Evolutionary conservation across 495 filamentous ascomycete genomes (phyloP), one percentile per base, ranked within the genome.

Genomic region (Amphirosellinia nigrospora): DNA sequence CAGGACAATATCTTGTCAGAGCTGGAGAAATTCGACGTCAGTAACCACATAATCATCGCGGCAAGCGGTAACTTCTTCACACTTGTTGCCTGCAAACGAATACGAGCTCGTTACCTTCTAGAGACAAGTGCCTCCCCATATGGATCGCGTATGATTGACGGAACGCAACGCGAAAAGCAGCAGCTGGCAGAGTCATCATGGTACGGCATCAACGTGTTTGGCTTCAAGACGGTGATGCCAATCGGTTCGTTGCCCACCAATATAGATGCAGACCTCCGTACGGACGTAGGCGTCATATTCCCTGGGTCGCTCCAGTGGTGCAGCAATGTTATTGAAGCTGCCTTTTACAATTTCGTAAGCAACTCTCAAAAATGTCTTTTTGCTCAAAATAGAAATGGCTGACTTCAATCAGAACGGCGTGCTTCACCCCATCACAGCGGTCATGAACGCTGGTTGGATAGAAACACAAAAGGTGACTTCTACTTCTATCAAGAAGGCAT

Each of bases 401-500:
- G 26, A 53, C 50, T 30, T 7, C 11, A 6, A 6, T 21, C 10
- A 58, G 55, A 67, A 67, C n/a, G 64, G 64, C 19, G 64, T 67
- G 16, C 53, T 67, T 10, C 64, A 67, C 9, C 64, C 64, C 0
- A 46, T 67, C 26, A 67, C 64, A 19, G 53, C 64, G 4, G 11
- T 67, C 34, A 67, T 67, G 64, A 67, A 67, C 16, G 52, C 64
- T 15, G 64, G 64, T 15, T 67, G 64, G 64, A 67, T 67, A 21
- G 64, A 67, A 41, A 67, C n/a, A 67, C 64, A 13, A 58, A 67
- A 36, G 64, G 64, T 23, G 64, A 67, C 13, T 67, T 67, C 28
- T 67, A 58, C 52, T 67, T 67, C 26, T 67, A 67, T 9, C 64
- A 59, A 56, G 50, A 67, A 59, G 64, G 64, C 23, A 67, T 67